Evolutionary conservation across 139 green algal genomes (phyloP).

Genomic region (Edaphochlamys debaryana): DNA sequence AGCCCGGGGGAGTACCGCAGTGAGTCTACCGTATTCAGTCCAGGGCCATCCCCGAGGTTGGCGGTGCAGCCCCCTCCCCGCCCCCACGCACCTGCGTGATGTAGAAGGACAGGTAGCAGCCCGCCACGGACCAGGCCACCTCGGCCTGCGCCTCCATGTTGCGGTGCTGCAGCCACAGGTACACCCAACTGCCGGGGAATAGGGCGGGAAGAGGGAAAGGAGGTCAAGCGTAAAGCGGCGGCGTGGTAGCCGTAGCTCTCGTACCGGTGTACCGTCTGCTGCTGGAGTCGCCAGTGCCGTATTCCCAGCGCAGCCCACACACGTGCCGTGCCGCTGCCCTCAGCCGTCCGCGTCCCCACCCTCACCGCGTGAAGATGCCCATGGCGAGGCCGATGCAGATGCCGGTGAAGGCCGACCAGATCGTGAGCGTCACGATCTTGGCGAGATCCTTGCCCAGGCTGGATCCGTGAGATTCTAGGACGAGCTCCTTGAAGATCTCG

Average conservation of each 20-base stretch:
- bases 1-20: no score
- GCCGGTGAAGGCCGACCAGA: conserved; percentile 34
- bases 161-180: conserved; percentile 63
- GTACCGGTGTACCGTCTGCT: no score
- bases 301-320: no score
- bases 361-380: conserved; percentile 53
- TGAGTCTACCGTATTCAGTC: no score
- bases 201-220: no score
- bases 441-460: no score
- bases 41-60: no score
- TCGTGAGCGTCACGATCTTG: conserved; percentile 45
- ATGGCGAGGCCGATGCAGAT: conserved; percentile 48
- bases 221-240: no score
- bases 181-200: conserved; percentile 54
- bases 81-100: conserved; percentile 56
- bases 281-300: no score
- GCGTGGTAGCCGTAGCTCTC: not conserved
- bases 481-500: conserved; percentile 53
- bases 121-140: conserved; percentile 75
- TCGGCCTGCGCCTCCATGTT: conserved; percentile 60
- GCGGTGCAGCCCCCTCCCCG: no score
- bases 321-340: no score
- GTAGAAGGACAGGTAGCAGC: conserved; percentile 81
- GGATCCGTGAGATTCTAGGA: not conserved
- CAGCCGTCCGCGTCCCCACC: no score